Base-by-base conservation (phyloP, 2,329 filamentous ascomycete species). In the Phaeosphaeriaceae sp. region DNA sequence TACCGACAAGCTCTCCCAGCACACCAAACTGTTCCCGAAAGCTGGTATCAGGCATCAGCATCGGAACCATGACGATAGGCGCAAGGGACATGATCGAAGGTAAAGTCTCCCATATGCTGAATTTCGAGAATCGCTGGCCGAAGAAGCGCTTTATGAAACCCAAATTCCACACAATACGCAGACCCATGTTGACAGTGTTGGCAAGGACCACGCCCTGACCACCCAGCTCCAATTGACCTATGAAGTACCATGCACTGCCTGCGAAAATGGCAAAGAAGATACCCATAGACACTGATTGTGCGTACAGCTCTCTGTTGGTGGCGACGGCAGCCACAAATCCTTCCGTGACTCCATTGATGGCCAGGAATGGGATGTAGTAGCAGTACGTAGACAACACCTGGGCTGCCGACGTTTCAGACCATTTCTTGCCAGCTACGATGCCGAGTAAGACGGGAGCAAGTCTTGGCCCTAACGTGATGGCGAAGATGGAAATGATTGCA, bases 321-420 rank as follows among this genome's bases (percentile, higher is more conserved):
- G 94, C 93, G 1, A 96, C 91, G 1, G 92, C 92, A 0, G 93
- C 89, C 17, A 98, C 93, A 69, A 99, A 98, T 0, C 93, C 92
- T 79, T 99, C 95, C 1, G 90, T 88, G 21, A 98, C 87, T 51
- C 95, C 95, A 72, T 99, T 99, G 68, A 96, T 81, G 2, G 94
- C 95, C 3, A 98, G 85, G 24, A 98, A 88, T 0, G 95, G 95
- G 58, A 99, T 91, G 79, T 97, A 98, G 77, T 92, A 93, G 80
- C 92, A 93, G 78, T 97, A 99, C 0, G 85, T 85, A 0, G 89
- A 88, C 7, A 99, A 84, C 3, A 95, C 89, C 9, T 84, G 77
- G 6, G 89, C 89, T 0, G 93, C 92, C 45, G 90, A 90, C 0
- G 89, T 88, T 3, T 82, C 83, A 0, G 87, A 83, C 95, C 95